Conservation (phyloP, 2,329 filamentous ascomycete genomes). For the Ophiocordyceps australis region DNA sequence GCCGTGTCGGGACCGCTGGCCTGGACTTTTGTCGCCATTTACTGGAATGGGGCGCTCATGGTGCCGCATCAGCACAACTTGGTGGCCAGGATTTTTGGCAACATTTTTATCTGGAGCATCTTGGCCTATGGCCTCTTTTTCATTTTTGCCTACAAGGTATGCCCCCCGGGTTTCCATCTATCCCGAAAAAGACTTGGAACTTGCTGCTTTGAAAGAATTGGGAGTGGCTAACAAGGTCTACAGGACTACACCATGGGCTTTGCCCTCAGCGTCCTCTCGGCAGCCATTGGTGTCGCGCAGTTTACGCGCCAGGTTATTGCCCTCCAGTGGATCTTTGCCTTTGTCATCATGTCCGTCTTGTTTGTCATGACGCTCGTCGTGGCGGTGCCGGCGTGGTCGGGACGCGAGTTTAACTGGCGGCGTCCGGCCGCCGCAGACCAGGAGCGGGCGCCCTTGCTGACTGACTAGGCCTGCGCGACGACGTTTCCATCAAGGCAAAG, state of each 20-base stretch:
- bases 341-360: constrained; percentile 60
- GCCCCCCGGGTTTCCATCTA: constrained; percentile 1
- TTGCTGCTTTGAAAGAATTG: too few relatives aligned
- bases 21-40: constrained; percentile 74
- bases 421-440: constrained; percentile 23
- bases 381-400: constrained; percentile 44
- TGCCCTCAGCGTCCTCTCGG: constrained; percentile 52
- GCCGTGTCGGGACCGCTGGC: constrained; percentile 59
- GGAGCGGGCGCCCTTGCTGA: constrained; percentile 44
- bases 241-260: constrained; percentile 64
- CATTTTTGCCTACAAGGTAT: constrained; percentile 52
- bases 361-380: constrained; percentile 50
- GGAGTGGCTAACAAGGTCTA: constrained; percentile 3
- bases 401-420: constrained; percentile 34
- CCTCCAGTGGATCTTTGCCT: constrained; percentile 86
- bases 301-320: constrained; percentile 56
- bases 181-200: too few relatives aligned
- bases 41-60: constrained; percentile 78
- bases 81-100: constrained; percentile 62
- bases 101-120: constrained; percentile 76
- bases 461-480: too few relatives aligned
- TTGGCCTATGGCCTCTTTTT: constrained; percentile 63
- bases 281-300: constrained; percentile 63
- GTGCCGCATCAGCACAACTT: constrained; percentile 48
- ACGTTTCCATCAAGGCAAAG: too few relatives aligned